Conservation (phyloP, 495 filamentous ascomycete species). For the Penicillium parvum region DNA sequence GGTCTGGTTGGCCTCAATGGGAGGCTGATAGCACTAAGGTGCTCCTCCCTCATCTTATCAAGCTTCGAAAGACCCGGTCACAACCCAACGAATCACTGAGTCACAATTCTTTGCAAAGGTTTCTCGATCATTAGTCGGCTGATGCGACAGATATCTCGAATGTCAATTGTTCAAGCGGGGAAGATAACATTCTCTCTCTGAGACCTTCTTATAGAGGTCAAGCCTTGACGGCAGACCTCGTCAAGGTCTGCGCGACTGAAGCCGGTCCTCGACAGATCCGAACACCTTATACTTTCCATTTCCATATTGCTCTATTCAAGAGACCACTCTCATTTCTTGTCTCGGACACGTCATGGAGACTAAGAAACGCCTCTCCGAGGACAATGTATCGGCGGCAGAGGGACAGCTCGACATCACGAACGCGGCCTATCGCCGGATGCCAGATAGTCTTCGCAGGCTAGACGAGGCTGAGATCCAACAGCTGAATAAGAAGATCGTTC, state of each 20-base stretch:
- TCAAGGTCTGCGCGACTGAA: too few species aligned
- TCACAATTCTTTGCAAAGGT: constrained; percentile 10
- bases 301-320: neutral
- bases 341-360: constrained; percentile 12
- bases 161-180: neutral
- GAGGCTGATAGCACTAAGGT: constrained; percentile 2
- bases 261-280: too few species aligned
- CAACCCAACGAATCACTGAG: constrained; percentile 15
- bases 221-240: constrained; percentile 3
- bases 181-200: constrained; percentile 4
- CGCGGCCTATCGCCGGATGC: constrained; percentile 22
- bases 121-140: constrained; percentile 10
- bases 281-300: neutral
- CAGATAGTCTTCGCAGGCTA: constrained; percentile 26
- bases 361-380: constrained; percentile 22
- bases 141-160: constrained; percentile 1
- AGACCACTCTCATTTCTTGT: neutral
- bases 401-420: constrained; percentile 28
- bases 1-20: constrained; percentile 5
- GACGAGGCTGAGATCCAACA: constrained; percentile 21
- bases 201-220: constrained; percentile 10
- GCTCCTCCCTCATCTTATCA: constrained; percentile 13
- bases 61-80: constrained; percentile 1
- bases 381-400: constrained; percentile 30
- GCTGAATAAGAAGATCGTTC: constrained; percentile 34